Evolutionary conservation across 805 yeast genomes (phyloP), one percentile per base, ranked within the genome.

Genomic region (Vanderwaltozyma verrucispora): DNA sequence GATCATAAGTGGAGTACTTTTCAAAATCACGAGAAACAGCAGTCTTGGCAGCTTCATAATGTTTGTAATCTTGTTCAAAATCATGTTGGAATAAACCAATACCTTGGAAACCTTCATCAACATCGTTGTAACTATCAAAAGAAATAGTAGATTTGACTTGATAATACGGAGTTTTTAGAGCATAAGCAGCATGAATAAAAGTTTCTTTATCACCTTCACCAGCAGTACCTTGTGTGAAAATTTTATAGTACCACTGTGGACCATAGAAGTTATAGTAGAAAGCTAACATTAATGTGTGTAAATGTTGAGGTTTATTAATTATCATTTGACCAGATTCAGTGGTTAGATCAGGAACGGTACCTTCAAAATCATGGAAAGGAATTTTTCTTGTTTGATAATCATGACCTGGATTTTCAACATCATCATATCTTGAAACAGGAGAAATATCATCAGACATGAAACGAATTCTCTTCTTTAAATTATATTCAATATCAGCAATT

Each of bases 171-270:
- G 63, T 58, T 0, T 56, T 46, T 50, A 73, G 49, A 1, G 62
- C 77, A 37, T 68, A 65, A 3, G 87, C 83, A 1, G 85, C 87
- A 9, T 80, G 74, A 28, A 75, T 69, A 46, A 78, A 80, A 0
- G 89, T 79, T 50, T 81, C 89, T 52, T 81, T 81, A 51, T 81
- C 89, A 36, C 89, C 88, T 62, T 80, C 82, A 20, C 89, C 89
- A 1, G 85, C 77, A 19, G 75, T 66, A 4, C 85, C 85, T 51
- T 80, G 88, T 0, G 84, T 72, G 45, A 81, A 64, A 40, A 81
- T 56, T 10, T 78, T 80, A 48, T 80, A 81, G 54, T 74, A 81
- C 59, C 70, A 75, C 8, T 65, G 56, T 1, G 86, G 86, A 0
- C 89, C 88, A 54, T 65, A 63, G 1, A 75, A 57, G 47, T 81